Evolutionary conservation across 2,329 filamentous ascomycete species (phyloP), one percentile per base, ranked within the genome.

Genomic region (Ophiostoma sp.): DNA sequence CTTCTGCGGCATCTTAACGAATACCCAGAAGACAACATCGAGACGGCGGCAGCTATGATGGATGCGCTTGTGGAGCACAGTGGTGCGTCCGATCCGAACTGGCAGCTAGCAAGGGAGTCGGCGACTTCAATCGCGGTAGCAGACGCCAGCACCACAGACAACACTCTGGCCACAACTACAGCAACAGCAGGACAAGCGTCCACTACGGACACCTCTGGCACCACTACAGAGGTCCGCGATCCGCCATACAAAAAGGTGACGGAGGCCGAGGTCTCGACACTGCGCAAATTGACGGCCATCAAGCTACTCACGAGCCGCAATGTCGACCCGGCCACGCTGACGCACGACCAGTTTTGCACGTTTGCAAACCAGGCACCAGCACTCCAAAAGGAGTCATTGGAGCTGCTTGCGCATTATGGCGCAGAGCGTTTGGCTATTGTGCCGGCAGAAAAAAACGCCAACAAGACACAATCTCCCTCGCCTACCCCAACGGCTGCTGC

Each of bases 361-460:
- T 88, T 90, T 76, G 83, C 87, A 9, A 90, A 90, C 72, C 88
- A 90, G 79, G 85, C 87, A 0, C 87, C 87, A 0, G 83, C 85
- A 2, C 79, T 89, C 6, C 88, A 90, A 75, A 80, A 82, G 70
- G 83, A 87, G 71, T 90, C 88, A 0, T 79, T 90, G 17, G 83
- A 82, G 1, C 87, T 90, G 87, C 82, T 90, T 12, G 83, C 84
- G 0, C 85, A 84, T 76, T 89, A 89, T 72, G 88, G 88, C 25
- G 87, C 88, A 7, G 87, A 89, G 77, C 82, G 85, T 17, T 79
- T 90, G 31, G 83, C 86, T 12, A 89, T 90, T 68, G 85, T 90
- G 5, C 87, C 89, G 71, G 87, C 87, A 2, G 80, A 80, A 8
- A 83, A 84, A 52, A 80, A 81, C 19, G 77, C 70, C 70, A 77